Evolutionary conservation across 768 basidiomycete genomes (phyloP), one percentile per base, ranked within the genome.

Genomic region (Pleurotus eryngii): DNA sequence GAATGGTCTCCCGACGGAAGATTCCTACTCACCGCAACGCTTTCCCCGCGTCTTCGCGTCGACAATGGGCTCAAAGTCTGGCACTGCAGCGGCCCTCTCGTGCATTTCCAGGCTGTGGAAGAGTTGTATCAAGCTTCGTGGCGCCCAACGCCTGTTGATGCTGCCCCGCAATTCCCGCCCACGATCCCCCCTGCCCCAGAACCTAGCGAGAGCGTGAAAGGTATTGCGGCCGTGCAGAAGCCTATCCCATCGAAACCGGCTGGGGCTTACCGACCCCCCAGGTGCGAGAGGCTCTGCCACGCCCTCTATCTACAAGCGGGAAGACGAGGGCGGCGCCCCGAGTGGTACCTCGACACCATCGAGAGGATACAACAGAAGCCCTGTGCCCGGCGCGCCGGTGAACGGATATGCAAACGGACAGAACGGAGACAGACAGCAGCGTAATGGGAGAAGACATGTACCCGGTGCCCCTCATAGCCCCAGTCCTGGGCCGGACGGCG

Each of bases 1-100:
- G 92, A 94, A 67, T 99, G 96, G 95, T 92, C 91, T 12, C 89
- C 94, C 0, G 92, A 94, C 59, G 97, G 96, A 11, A 85, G 90
- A 43, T 95, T 88, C 77, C 82, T 99, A 22, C 78, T 99, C 63
- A 98, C 96, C 6, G 94, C 95, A 2, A 98, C 94, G 0, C 82
- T 98, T n/a, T 95, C 91, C 15, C 97, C 97, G 0, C 85, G 97
- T 20, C 75, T 98, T 49, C 86, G 97, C 39, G 97, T 99, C 58
- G 97, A 99, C 75, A 98, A 98, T 64, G 95, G 95, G 1, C 85
- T 98, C 71, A 97, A 95, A 75, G 80, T 99, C 59, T 98, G 89
- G 90, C 95, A 96, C 69, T 95, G 92, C 69, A 81, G 86, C 0
- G 95, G 97, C 7, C 80, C 85, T 1, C 81, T 98, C n/a, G 67